Conservation (phyloP, 1,284 basidiomycete genomes). For the Ceratobasidium sp. region DNA sequence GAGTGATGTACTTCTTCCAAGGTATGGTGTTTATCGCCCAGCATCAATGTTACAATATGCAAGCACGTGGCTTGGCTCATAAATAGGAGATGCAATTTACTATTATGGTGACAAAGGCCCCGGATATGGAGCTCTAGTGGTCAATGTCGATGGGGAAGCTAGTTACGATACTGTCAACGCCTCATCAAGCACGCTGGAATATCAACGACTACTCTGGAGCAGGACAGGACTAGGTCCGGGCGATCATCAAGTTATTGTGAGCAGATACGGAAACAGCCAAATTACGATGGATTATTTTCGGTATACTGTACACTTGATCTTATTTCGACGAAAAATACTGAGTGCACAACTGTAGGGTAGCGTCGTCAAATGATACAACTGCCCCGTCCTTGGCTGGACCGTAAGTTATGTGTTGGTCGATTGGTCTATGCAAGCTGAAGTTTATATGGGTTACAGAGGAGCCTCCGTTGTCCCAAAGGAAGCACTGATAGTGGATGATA, state of each 20-base stretch:
- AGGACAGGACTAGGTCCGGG: slow-evolving; percentile 2
- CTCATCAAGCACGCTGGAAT: not conserved
- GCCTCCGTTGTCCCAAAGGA: not conserved
- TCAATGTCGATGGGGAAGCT: not conserved
- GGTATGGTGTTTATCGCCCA: not conserved
- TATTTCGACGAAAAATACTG: not conserved
- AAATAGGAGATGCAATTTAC: slow-evolving; percentile 1
- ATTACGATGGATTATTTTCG: slow-evolving; percentile 14
- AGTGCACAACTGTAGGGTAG: not conserved
- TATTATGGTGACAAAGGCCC: slow-evolving; percentile 18
- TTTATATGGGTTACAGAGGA: not conserved
- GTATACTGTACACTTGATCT: not conserved
- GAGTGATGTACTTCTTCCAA: slow-evolving; percentile 13
- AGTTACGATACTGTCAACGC: not conserved
- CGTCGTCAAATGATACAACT: not conserved
- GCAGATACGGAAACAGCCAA: not conserved
- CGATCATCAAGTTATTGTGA: slow-evolving; percentile 14
- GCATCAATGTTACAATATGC: no score
- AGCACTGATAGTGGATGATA: slow-evolving; percentile 11
- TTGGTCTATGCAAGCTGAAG: no score
- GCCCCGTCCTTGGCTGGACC: not conserved
- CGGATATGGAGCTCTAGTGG: not conserved
- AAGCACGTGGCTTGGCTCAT: not conserved
- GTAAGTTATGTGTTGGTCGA: not conserved
- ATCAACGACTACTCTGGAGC: not conserved